Base-by-base conservation (phyloP, 495 filamentous ascomycete genomes). In the Hyaloscypha bicolor region DNA sequence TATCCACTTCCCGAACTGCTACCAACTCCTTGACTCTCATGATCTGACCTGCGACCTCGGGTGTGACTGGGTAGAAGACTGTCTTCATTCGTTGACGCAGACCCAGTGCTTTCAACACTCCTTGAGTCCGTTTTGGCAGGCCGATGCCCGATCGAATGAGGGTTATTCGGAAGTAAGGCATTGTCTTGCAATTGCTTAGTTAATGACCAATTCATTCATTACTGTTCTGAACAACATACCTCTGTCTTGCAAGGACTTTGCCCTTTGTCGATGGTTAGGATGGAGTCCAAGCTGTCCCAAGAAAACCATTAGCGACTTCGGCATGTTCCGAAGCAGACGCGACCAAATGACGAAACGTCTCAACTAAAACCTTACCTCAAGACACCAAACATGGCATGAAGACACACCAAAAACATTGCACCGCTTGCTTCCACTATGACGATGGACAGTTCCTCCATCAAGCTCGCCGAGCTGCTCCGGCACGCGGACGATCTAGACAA, bases 21-120 rank as follows among this genome's bases (percentile, higher is more conserved):
- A 99, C 90, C 65, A 99, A 82, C 78, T 99, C 96, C 79, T 99
- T 99, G 58, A 99, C 93, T 77, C 91, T 93, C 87, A 98, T 91
- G 78, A 99, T 95, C 80, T 96, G 93, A 78, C 96, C 96, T 4
- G 96, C 96, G 63, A 91, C 85, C 68, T 93, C 88, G 21, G 87
- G 84, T 32, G 87, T 86, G 63, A 97, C 95, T 37, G 91, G 90
- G 75, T 97, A 90, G 85, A 96, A 99, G 71, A 98, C 96, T 65
- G 91, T 94, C 68, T 85, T 86, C 85, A 90, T 90, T 71, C 95
- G 90, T 76, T 93, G 92, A 65, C 90, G 91, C 48, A 99, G 86
- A 31, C 96, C 96, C 37, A 99, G 89, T 9, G 96, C 91, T 72
- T 88, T 85, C 59, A 99, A 90, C 60, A 96, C 92, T 71, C 90